Percentiles rank a stretch among this genome's conserved stretches.
Conservation (phyloP, 768 basidiomycete genomes). For the Boletellus emodensis region DNA sequence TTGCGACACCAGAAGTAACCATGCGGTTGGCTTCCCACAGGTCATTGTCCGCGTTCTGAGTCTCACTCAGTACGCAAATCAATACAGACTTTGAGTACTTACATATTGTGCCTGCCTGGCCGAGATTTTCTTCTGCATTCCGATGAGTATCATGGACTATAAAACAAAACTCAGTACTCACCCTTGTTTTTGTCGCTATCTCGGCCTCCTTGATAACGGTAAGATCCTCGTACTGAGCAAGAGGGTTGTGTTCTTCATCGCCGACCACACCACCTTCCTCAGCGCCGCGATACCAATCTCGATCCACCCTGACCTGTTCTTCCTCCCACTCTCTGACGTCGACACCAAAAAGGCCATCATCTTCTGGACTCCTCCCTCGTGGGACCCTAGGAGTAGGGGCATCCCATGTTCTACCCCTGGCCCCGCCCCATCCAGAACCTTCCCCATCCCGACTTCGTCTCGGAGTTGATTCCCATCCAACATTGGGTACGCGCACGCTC, state of each 20-base stretch:
- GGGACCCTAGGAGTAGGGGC: constrained; percentile 74
- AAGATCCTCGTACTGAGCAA: constrained; percentile 90
- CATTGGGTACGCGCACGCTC: constrained; percentile 86
- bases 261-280: constrained; percentile 84
- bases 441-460: constrained; percentile 51
- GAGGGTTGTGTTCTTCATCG: constrained; percentile 89
- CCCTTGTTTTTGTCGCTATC: constrained; percentile 70
- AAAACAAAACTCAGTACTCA: constrained; percentile 31
- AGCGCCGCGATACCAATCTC: constrained; percentile 94
- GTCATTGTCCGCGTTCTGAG: constrained; percentile 94
- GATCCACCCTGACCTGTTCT: constrained; percentile 85
- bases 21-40: constrained; percentile 99
- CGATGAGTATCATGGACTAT: constrained; percentile 15
- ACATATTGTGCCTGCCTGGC: constrained; percentile 97
- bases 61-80: constrained; percentile 15
- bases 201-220: constrained; percentile 65
- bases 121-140: constrained; percentile 73
- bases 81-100: constrained; percentile 27
- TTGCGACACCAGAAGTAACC: constrained; percentile 92
- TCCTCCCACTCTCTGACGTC: constrained; percentile 95
- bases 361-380: constrained; percentile 67
- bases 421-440: constrained; percentile 59
- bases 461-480: constrained; percentile 94
- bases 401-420: constrained; percentile 64
- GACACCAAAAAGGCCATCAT: constrained; percentile 57